Evolutionary conservation across 1,139 yeast species (phyloP), one percentile per base, ranked within the genome.

Genomic region (Candida tetrigidarum): DNA sequence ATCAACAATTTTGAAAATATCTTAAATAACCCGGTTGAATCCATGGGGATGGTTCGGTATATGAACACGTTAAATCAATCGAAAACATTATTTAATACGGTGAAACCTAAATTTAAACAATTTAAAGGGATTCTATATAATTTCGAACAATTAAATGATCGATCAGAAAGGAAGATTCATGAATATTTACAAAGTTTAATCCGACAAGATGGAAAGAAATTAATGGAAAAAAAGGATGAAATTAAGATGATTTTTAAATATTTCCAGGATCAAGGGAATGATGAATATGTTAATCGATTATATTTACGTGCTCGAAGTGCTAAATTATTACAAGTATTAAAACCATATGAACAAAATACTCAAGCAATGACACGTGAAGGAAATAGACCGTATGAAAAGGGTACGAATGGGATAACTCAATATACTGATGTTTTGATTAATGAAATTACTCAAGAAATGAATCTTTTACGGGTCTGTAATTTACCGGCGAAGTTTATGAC

Each of bases 351-450:
- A 37, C 43, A 50, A 5, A 54, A 56, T 42, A 70, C 85, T 26
- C 66, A 71, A 49, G 69, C 76, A 11, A 63, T 62, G 15, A 64
- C 63, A 34, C 58, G 77, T 22, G 64, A 68, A 33, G 65, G 66
- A 8, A 63, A 58, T 59, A 62, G 76, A 55, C 63, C 86, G 1
- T 74, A 83, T 57, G 88, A 84, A 54, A 79, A 75, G 55, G 87
- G 87, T 2, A 70, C 79, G 39, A 82, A 79, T 57, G 86, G 89
- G 5, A 76, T 87, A 37, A 69, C 69, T 28, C 63, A 66, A 36
- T 86, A 82, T 57, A 75, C 81, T 7, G 78, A 73, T 28, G 84
- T 84, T 2, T 58, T 84, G 10, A 59, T 73, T 30, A 73, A 74
- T 6, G 72, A 76, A 38, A 61, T 84, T 38, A 68, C 72, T n/a